Evolutionary conservation across 805 yeast species (phyloP).

Genomic region (Nakazawaea pomicola): DNA sequence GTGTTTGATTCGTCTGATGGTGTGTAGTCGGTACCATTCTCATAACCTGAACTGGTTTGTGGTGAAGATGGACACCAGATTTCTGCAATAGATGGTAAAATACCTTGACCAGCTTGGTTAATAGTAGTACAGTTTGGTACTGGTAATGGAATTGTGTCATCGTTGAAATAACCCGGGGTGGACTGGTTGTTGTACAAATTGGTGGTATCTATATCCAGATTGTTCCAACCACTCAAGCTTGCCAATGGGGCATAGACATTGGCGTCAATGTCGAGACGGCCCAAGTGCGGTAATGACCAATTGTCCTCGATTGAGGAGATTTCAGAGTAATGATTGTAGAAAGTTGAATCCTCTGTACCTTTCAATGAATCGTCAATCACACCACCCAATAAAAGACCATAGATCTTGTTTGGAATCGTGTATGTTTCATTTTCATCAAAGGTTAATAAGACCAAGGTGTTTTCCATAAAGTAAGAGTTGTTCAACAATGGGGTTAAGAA

Average conservation of each 20-base stretch:
- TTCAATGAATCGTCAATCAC: slow-evolving; percentile 33
- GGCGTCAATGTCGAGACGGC: slow-evolving; percentile 46
- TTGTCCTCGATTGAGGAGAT: slow-evolving; percentile 45
- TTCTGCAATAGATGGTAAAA: slow-evolving; percentile 26
- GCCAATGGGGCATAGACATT: slow-evolving; percentile 35
- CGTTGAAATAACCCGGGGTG: slow-evolving; percentile 28
- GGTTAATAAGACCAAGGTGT: slow-evolving; percentile 40
- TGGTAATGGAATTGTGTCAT: slow-evolving; percentile 24
- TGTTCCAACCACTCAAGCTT: slow-evolving; percentile 18
- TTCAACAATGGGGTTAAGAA: slow-evolving; percentile 39
- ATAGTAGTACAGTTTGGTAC: slow-evolving; percentile 32
- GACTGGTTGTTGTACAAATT: slow-evolving; percentile 28
- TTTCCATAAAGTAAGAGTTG: slow-evolving; percentile 41
- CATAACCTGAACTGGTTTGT: too few relatives aligned
- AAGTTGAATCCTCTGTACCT: slow-evolving; percentile 42
- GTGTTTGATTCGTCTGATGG: too few relatives aligned
- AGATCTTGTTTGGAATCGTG: slow-evolving; percentile 39
- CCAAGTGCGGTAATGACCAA: slow-evolving; percentile 45
- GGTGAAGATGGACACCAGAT: slow-evolving; percentile 27
- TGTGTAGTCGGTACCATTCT: too few relatives aligned
- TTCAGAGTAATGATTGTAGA: slow-evolving; percentile 49
- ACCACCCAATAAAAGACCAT: slow-evolving; percentile 43
- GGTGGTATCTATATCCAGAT: slow-evolving; percentile 28
- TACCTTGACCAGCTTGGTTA: slow-evolving; percentile 28
- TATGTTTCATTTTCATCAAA: slow-evolving; percentile 46